A percentile compares a stretch with the other conserved stretches of the same genome.
Conservation (phyloP, 768 basidiomycete genomes). For the Ramaria sp. region DNA sequence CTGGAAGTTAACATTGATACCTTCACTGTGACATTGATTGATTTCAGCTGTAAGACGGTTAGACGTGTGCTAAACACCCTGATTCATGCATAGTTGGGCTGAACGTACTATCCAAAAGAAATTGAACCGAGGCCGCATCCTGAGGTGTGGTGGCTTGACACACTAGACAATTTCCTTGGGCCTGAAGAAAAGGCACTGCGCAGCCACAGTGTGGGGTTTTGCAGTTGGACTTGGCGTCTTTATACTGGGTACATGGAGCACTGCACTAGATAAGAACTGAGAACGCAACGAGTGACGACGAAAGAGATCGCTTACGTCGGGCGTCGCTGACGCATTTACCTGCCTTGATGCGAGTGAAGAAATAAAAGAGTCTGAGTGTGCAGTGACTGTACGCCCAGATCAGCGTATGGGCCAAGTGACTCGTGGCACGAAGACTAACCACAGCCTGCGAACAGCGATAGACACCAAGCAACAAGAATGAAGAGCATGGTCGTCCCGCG, state of each 20-base stretch:
- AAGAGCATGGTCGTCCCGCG: not conserved
- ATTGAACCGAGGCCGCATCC: conserved; percentile 3
- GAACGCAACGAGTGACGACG: not conserved
- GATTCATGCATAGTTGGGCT: not conserved
- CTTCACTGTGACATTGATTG: not conserved
- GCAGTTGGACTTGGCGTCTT: not conserved
- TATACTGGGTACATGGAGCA: not conserved
- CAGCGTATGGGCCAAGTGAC: not conserved
- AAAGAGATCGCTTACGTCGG: not conserved
- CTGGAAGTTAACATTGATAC: not conserved
- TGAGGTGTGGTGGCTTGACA: not conserved
- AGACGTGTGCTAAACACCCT: not conserved
- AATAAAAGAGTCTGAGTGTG: not conserved
- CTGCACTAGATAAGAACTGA: not conserved
- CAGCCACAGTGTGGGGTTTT: conserved; percentile 4
- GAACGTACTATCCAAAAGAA: not conserved
- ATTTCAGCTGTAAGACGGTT: not conserved
- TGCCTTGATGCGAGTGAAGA: not conserved
- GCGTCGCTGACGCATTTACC: not conserved
- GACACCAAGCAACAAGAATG: not conserved
- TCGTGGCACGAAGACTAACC: not conserved
- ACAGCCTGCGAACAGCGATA: not conserved
- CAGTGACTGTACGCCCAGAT: not conserved
- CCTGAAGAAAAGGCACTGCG: not conserved
- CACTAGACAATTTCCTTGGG: conserved; percentile 3